A percentile compares a stretch with the other conserved stretches of the same genome.
These are phyloP conservation scores for Misopates orontium DNA, from an alignment of 257 asterid species.

Conservation along the genomic window DNA sequence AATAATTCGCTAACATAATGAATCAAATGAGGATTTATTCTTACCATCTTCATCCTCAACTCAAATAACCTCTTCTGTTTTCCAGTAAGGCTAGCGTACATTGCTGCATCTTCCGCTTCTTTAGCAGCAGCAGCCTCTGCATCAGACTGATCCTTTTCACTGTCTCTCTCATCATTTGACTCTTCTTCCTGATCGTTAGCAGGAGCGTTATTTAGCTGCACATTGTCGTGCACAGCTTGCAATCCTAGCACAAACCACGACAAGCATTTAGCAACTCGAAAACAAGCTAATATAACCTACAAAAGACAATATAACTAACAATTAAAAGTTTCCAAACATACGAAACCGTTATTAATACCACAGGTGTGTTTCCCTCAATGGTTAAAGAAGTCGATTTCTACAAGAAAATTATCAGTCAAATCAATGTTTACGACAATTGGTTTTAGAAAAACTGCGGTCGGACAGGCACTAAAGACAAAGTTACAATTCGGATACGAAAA, in stretches of 20 bases:
- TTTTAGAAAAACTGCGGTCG: background rate
- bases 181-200: conserved; percentile 38
- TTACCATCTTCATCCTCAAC: conserved; percentile 82
- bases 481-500: too few species aligned
- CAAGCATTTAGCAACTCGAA: background rate
- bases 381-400: background rate
- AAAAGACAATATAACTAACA: background rate
- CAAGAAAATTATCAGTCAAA: background rate
- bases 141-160: conserved; percentile 31
- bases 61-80: conserved; percentile 73
- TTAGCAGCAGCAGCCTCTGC: conserved; percentile 38
- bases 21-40: background rate
- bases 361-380: background rate
- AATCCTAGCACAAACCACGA: conserved; percentile 35
- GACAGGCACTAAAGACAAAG: background rate
- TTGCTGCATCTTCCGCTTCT: conserved; percentile 39
- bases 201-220: conserved; percentile 24
- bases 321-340: background rate
- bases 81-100: conserved; percentile 60
- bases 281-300: background rate
- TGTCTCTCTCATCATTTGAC: conserved; percentile 37
- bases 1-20: background rate
- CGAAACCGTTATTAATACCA: background rate
- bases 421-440: background rate
- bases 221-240: conserved; percentile 30